Base-by-base conservation (phyloP, 1,284 basidiomycete species). In the Ceratobasidium sp. region DNA sequence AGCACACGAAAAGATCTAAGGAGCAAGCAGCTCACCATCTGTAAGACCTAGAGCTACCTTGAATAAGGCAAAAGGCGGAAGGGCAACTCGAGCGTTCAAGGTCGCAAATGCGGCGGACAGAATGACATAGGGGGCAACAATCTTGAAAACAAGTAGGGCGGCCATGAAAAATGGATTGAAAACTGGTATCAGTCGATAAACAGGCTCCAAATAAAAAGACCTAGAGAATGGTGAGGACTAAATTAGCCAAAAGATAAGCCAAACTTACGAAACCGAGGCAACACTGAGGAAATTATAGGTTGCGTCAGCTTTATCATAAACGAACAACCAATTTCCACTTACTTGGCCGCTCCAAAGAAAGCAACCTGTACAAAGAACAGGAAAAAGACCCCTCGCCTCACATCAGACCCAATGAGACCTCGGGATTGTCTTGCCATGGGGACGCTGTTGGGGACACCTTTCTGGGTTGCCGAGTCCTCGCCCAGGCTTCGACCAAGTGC, bases 321-420 rank as follows among this genome's bases (percentile, higher is more conserved):
- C 21, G 1, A 34, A 39, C 28, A n/a, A 1, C 30, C 21, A 41
- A 16, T 16, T 23, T n/a, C 4, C 3, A 85, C 91, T 79, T 80
- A 92, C 92, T 93, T 93, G 81, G 92, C 92, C 36, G 89, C 93
- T 12, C 93, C 94, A 78, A 95, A 94, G 81, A 96, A 96, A 2
- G 90, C 93, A 59, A 93, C 86, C 77, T 96, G 93, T 2, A 95
- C 89, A 77, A 95, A 93, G 79, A 94, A 92, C 73, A 96, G 81
- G 82, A 94, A 96, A 79, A 93, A 92, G 26, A 95, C 75, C 0
- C 91, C 92, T 64, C 93, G 88, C 36, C 93, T 81, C 12, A 94
- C 80, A 76, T 94, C 91, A 48, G 89, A 88, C 34, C 81, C 78
- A 59, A 82, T 83, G 75, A 91, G 88, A 4, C 80, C 78, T 76